These are phyloP conservation scores for Rhinocladiella mackenziei DNA, from an alignment of 2,329 filamentous ascomycete genomes.

Conservation along the genomic window DNA sequence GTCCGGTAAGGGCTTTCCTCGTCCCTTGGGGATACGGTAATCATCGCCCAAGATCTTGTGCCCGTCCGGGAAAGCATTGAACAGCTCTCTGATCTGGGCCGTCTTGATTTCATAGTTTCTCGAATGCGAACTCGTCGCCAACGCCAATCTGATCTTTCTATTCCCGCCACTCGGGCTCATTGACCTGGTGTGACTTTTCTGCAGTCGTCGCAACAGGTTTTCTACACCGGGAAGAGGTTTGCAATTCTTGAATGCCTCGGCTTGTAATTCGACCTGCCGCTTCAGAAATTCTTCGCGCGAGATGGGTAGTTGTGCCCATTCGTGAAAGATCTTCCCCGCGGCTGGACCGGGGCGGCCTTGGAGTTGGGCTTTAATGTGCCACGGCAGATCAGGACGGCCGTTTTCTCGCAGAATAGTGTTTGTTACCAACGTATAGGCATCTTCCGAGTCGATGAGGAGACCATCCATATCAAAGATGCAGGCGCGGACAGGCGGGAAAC, in stretches of 20 bases:
- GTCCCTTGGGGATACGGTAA: conserved; percentile 65
- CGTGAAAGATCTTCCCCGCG: conserved; percentile 62
- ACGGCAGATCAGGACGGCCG: conserved; percentile 71
- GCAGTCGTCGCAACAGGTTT: conserved; percentile 60
- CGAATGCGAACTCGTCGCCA: conserved; percentile 74
- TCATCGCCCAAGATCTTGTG: conserved; percentile 84
- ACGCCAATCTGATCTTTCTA: conserved; percentile 65
- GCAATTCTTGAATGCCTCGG: conserved; percentile 66
- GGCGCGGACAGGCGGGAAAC: conserved; percentile 75
- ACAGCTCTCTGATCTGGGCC: conserved; percentile 48
- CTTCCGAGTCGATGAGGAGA: conserved; percentile 88
- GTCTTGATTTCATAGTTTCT: conserved; percentile 77
- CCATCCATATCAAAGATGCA: conserved; percentile 99
- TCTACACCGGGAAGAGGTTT: conserved; percentile 74
- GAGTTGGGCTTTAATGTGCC: conserved; percentile 88
- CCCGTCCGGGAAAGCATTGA: conserved; percentile 59
- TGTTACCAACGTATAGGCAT: conserved; percentile 77
- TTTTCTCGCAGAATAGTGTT: conserved; percentile 78
- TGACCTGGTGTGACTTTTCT: conserved; percentile 30
- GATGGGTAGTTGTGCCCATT: conserved; percentile 85
- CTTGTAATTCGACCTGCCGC: conserved; percentile 62
- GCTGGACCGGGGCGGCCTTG: conserved; percentile 62
- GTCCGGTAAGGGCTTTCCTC: conserved; percentile 93
- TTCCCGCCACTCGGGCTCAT: conserved; percentile 21
- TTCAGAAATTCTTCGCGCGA: conserved; percentile 61